Evolutionary conservation across 2,329 filamentous ascomycete species (phyloP), one percentile per base, ranked within the genome.

Genomic region (Aspergillus ruber): DNA sequence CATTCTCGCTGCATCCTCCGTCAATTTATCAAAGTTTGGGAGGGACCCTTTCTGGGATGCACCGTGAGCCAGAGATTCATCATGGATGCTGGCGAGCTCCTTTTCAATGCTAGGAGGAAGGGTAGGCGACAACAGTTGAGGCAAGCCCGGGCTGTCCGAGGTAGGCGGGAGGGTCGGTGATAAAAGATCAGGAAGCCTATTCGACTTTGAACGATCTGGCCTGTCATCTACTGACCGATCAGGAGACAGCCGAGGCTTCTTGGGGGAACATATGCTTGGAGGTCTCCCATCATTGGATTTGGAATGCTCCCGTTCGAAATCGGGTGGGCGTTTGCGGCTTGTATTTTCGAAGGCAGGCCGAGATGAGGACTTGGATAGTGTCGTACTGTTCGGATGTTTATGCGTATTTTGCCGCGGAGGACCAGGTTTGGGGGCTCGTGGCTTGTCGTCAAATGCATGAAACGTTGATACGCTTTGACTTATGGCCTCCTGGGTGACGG

Each of bases 111-210:
- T 75, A 2, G 75, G 69, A 6, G 79, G 79, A 3, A 83, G 67
- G 12, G 77, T 80, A 3, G 79, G 79, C 4, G 80, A 82, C n/a
- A 82, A 64, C 32, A 81, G 69, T 8, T 72, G 69, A 9, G 79
- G 79, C 15, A 81, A 62, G 46, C 62, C 69, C 21, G 64, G 62
- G 17, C 55, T 59, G 46, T 50, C 50, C 20, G 75, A 62, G 39
- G 71, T 70, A 20, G 72, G 70, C 21, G 64, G 76, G 52, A 73
- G 63, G 18, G 65, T 68, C 27, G 67, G 67, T 21, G 67, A 70
- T 33, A 69, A 54, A 29, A 72, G 61, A 32, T 59, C 60, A 21
- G 69, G 69, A 18, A 72, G 58, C 18, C 54, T 50, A 42, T 58
- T 60, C 5, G 50, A 32, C 47, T 58, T 53, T 44, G 61, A 27